Conservation (phyloP, 768 basidiomycete genomes). For the Sutorius australiensis region DNA sequence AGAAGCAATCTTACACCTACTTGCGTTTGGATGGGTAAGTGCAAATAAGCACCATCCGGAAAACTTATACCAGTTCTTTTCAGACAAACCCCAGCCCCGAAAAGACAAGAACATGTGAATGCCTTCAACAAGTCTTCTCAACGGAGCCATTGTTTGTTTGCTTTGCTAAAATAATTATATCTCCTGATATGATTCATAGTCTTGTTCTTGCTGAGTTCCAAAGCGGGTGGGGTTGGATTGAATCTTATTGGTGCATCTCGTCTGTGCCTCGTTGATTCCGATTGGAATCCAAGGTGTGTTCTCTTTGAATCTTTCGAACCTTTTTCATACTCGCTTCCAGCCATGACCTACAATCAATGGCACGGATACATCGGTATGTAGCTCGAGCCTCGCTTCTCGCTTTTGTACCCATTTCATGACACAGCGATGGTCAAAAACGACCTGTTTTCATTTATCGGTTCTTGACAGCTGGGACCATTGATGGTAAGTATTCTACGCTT, state of each 20-base stretch:
- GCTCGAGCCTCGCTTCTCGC: neutral
- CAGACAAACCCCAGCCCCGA: slow-evolving; percentile 72
- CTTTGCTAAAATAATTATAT: neutral
- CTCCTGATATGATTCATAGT: slow-evolving; percentile 43
- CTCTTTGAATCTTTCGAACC: neutral
- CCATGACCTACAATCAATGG: slow-evolving; percentile 96
- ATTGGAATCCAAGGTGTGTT: slow-evolving; percentile 86
- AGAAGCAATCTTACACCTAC: slow-evolving; percentile 69
- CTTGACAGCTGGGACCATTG: slow-evolving; percentile 84
- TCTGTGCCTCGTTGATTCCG: slow-evolving; percentile 81
- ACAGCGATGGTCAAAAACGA: slow-evolving; percentile 89
- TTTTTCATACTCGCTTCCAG: slow-evolving; percentile 33
- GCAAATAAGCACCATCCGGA: neutral
- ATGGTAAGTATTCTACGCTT: slow-evolving; percentile 47
- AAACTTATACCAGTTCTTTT: neutral
- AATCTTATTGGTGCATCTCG: slow-evolving; percentile 91
- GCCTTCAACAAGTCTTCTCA: slow-evolving; percentile 79
- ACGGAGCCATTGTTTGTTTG: slow-evolving; percentile 58
- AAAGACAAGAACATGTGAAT: slow-evolving; percentile 85
- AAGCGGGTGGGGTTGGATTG: slow-evolving; percentile 93
- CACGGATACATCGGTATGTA: slow-evolving; percentile 82
- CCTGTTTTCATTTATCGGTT: slow-evolving; percentile 89
- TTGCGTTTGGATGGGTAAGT: slow-evolving; percentile 83
- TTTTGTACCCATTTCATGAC: slow-evolving; percentile 9
- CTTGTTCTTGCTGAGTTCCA: slow-evolving; percentile 88